phyloP scores from a whole-genome alignment of 768 basidiomycete species.

The Dacryopinax spathularia region DNA sequence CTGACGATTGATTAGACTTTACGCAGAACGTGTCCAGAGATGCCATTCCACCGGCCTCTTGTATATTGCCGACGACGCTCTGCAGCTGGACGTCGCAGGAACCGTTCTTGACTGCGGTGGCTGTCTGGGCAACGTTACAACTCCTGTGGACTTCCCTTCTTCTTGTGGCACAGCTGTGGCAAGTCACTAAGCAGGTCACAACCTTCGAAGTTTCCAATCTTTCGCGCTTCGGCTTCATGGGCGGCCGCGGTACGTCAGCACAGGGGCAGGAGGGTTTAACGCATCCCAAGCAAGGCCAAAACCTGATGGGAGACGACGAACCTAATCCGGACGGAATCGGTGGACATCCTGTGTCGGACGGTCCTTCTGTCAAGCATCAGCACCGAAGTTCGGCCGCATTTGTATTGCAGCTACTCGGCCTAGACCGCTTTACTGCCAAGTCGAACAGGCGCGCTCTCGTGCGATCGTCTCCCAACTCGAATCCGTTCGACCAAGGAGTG shows the following conservation, averaged over 20 bases:
- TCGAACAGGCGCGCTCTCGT: constrained; percentile 46
- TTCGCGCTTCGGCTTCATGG: constrained; percentile 93
- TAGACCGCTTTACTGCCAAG: constrained; percentile 81
- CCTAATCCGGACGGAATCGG: neutral
- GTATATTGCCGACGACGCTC: constrained; percentile 50
- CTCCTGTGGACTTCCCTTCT: constrained; percentile 89
- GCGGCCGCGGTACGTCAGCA: constrained; percentile 43
- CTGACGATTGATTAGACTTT: constrained; percentile 35
- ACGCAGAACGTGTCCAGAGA: constrained; percentile 22
- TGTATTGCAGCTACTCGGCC: constrained; percentile 78
- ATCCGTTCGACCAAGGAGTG: constrained; percentile 83
- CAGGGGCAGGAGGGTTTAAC: constrained; percentile 5
- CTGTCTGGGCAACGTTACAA: constrained; percentile 79
- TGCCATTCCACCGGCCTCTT: constrained; percentile 32
- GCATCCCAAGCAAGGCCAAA: neutral
- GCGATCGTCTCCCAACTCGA: constrained; percentile 56
- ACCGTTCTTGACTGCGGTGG: constrained; percentile 69
- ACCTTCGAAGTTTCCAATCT: constrained; percentile 92
- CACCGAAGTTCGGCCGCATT: constrained; percentile 39
- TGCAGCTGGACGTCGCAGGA: constrained; percentile 62
- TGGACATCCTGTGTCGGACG: neutral
- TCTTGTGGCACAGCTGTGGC: constrained; percentile 77
- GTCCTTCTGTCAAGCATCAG: neutral
- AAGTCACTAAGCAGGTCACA: constrained; percentile 86
- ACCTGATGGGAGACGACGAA: constrained; percentile 1